phyloP scores from a whole-genome alignment of 345 rosid species.

The Theobroma cacao region DNA sequence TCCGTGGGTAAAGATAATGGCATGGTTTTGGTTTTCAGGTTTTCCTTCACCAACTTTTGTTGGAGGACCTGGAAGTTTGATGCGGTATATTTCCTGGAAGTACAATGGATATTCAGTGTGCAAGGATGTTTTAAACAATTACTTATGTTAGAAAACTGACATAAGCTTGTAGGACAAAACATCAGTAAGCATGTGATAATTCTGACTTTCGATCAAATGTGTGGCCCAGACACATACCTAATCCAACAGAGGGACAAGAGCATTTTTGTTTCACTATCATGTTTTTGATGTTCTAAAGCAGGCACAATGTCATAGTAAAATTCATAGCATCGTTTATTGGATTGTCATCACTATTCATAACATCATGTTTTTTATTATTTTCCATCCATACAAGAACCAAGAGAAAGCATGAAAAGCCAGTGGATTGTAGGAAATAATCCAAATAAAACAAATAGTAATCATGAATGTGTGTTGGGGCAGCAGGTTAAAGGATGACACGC shows the following conservation, averaged over 20 bases:
- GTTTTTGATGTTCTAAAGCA: background rate
- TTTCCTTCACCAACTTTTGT: slow-evolving; percentile 95
- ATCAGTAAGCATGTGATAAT: background rate
- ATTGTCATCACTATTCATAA: background rate
- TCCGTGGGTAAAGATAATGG: slow-evolving; percentile 96
- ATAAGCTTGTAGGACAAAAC: background rate
- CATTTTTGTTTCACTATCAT: background rate
- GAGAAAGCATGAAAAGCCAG: slow-evolving; percentile 5
- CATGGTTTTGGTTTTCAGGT: slow-evolving; percentile 99
- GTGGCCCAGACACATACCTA: background rate
- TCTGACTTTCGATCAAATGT: background rate
- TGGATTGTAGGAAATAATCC: background rate
- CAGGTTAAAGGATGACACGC: too few relatives aligned
- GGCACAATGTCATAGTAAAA: background rate
- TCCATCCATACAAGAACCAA: background rate
- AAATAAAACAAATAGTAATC: background rate
- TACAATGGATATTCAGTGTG: slow-evolving; percentile 1
- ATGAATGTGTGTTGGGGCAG: background rate
- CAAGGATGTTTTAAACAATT: background rate
- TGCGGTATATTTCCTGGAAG: slow-evolving; percentile 87
- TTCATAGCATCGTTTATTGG: background rate
- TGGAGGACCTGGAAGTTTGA: slow-evolving; percentile 97
- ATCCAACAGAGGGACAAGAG: background rate
- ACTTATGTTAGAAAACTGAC: background rate
- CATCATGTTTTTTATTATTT: too few relatives aligned